Evolutionary conservation across 306 rosid genomes (phyloP), one percentile per base, ranked within the genome.

Genomic region (Hippophae gyantsensis): DNA sequence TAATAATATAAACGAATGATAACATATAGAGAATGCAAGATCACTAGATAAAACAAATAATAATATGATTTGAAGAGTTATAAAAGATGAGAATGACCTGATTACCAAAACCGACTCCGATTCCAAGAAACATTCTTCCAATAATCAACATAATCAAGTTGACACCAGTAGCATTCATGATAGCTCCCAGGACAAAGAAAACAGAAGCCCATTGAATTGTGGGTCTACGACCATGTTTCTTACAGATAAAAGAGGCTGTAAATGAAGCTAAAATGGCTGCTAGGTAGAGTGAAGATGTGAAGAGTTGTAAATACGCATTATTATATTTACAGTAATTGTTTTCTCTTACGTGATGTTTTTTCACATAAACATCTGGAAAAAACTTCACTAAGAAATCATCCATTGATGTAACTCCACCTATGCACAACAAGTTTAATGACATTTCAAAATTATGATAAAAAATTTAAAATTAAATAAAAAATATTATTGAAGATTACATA

Each of bases 361-460:
- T 66, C 5, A 1, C 40, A 13, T 75, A 75, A 6, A 70, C 76
- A 0, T 3, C 26, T 0, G 73, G 76, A n/a, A 75, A 75, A 47
- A 75, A 75, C 46, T 52, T 52, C 3, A 49, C 12, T 44, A 75
- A 47, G 52, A 75, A 75, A 9, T 70, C 71, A 42, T 70, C 80
- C 80, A 75, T 75, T 1, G 76, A 52, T 43, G 76, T 75, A 38
- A 75, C 73, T 26, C 80, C 80, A 1, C 76, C 76, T 71, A 26
- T 3, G 23, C 7, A 60, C 40, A 14, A 14, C 23, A 47, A 32
- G 6, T 32, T 5, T 6, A 13, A 26, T 23, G 10, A 56, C 10
- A 14, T 5, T 5, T 8, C 3, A 42, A 6, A 2, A 26, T 42
- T 23, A 10, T 5, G 0, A 4, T 1, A 3, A 41, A 11, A 3